Base-by-base conservation (phyloP, 1,284 basidiomycete genomes). In the Pseudozyma hubeiensis region DNA sequence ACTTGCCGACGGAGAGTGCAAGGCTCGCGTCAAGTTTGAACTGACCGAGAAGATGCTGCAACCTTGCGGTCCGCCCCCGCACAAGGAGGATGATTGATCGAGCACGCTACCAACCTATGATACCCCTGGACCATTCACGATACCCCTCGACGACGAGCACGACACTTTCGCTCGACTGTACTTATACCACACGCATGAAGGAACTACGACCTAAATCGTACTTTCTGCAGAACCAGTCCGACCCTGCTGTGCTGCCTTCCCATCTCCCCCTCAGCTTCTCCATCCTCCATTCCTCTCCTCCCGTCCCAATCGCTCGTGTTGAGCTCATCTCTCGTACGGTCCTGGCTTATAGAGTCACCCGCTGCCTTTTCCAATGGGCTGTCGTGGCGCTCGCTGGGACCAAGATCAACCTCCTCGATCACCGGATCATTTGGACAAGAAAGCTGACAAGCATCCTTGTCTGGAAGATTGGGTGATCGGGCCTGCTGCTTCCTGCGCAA, bases 61-160 rank as follows among this genome's bases (percentile, higher is more conserved):
- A 84, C 96, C 96, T n/a, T 98, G 94, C 81, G 96, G 95, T 0
- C 93, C 93, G 43, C 95, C 96, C 24, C 96, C 95, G 3, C 89
- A 89, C 48, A 96, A 95, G 86, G 93, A 95, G 72, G 94, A 97
- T 64, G 92, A 93, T 37, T 72, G 48, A 62, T 31, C 16, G 14
- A 10, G n/a, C 10, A 17, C n/a, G 4, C 39, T 4, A 14, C 10
- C 39, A 10, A 16, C 29, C 16, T 7, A 59, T 29, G 48, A 72
- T 72, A 72, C 64, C 69, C 24, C 61, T 24, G 1, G 29, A 16
- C 5, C 19, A 41, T 7, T 37, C 30, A 37, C 47, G 45, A 61
- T 61, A 63, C 61, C 64, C 64, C 6, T 16, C 19, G 7, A 33
- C 43, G 39, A 24, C 43, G 44, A 51, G 31, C 7, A 31, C 19